Base-by-base conservation (phyloP, 768 basidiomycete genomes). In the Boletellus sp. region DNA sequence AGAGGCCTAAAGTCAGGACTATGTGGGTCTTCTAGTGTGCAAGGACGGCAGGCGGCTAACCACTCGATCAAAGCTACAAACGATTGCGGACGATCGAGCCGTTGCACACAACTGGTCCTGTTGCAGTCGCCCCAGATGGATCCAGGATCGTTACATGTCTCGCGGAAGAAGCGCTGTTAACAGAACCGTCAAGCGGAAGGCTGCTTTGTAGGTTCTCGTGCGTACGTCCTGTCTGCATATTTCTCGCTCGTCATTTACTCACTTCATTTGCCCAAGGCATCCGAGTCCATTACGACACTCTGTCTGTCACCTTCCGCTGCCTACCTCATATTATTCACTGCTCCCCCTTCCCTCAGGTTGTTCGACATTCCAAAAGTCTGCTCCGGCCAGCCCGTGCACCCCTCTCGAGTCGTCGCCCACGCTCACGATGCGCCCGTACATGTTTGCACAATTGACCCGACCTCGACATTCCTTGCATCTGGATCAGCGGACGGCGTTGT, bases 401-500 rank as follows among this genome's bases (percentile, higher is more conserved):
- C 93, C 9, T 71, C 77, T 16, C 89, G 94, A 42, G 78, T 85
- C 43, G 74, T 94, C 40, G 74, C 90, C 4, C 85, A 82, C 54
- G 91, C 94, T 4, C 96, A 99, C 60, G 89, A 94, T 45, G 88
- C 94, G 4, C 95, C 96, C 12, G 87, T 98, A 40, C 92, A 97
- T 61, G 87, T 94, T 47, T 90, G 90, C 62, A 81, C 78, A 55
- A 70, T 81, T 13, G 94, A 91, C 72, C 90, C 86, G 16, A 89
- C 89, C 9, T 92, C 90, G 2, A 85, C 88, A 2, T 87, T 95
- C 56, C 78, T 97, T 55, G 96, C 96, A 7, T 95, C 94, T 16
- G 96, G 96, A 1, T 89, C 95, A 11, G 92, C 95, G 7, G 96
- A 99, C 56, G 95, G 96, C 20, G 79, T 90, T 28, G 96, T 97